Evolutionary conservation across 495 filamentous ascomycete species (phyloP), one percentile per base, ranked within the genome.

Genomic region (Penicillium chermesinum): DNA sequence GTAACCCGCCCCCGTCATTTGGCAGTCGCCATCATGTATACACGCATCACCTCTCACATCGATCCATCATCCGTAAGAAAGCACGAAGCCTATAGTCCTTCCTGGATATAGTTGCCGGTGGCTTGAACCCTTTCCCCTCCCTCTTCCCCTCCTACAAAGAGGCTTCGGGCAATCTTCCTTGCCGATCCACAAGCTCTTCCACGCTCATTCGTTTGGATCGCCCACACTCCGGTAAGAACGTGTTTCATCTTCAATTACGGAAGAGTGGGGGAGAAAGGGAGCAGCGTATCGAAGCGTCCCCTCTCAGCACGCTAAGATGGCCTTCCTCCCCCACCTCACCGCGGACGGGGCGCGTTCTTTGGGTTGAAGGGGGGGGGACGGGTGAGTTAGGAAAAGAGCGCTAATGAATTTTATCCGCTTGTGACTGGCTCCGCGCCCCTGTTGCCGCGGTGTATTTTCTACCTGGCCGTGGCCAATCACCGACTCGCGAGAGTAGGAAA

Each of bases 101-200:
- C 17, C 14, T 30, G 25, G 25, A 30, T 5, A 30, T 30, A 30
- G 17, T 40, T 19, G 20, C 38, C 38, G 38, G 13, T 14, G 20
- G 8, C 9, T 20, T 38, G 10, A 2, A 39, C 12, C 10, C 7
- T 19, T 17, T 12, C 16, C 18, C 18, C 20, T 40, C 17, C 5
- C 38, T 19, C 32, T 14, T 34, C 32, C 32, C 32, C 14, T 34
- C 10, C 10, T 14, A 13, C 36, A 38, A 7, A 10, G 15, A 38
- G 17, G 1, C 20, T 7, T 9, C 20, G 38, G 18, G n/a, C 5
- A 27, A n/a, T 9, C 30, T 25, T 38, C 44, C 44, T 34, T 46
- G 44, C 33, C 53, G 64, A 66, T 64, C 61, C 59, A 49, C 49
- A 58, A 38, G 44, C 52, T 32, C 41, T 18, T 38, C 51, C 18